Evolutionary conservation across 2,329 filamentous ascomycete species (phyloP).

Genomic region (Colletotrichum sp.): DNA sequence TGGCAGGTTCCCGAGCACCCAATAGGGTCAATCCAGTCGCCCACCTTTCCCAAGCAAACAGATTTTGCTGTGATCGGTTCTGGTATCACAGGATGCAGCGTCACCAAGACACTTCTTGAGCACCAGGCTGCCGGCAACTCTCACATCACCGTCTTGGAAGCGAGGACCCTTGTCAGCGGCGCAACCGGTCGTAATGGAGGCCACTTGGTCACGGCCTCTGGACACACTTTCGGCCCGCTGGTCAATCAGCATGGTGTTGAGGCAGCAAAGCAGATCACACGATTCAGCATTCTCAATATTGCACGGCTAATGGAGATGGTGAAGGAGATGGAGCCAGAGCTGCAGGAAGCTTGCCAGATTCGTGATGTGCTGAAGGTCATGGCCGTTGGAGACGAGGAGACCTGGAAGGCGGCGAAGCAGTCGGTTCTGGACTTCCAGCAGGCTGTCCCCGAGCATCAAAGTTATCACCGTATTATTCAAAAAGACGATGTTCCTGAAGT

Average conservation of each 20-base stretch:
- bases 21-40: constrained; percentile 1
- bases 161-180: constrained; percentile 29
- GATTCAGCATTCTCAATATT: constrained; percentile 12
- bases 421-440: constrained; percentile 24
- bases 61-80: constrained; percentile 42
- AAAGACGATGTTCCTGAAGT: constrained; percentile 23
- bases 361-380: constrained; percentile 25
- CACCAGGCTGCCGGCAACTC: constrained; percentile 2
- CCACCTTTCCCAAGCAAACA: constrained; percentile 10
- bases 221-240: background rate
- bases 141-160: constrained; percentile 30
- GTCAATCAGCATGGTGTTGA: constrained; percentile 12
- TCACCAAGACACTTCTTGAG: constrained; percentile 33
- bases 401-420: constrained; percentile 17
- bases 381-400: constrained; percentile 23
- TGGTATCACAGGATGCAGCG: constrained; percentile 37
- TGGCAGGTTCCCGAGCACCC: constrained; percentile 28
- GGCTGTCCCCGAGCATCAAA: constrained; percentile 19
- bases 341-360: background rate
- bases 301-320: background rate
- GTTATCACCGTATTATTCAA: constrained; percentile 22
- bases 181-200: constrained; percentile 36
- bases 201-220: constrained; percentile 11
- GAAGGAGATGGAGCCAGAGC: constrained; percentile 2
- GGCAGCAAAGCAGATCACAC: constrained; percentile 6